Evolutionary conservation across 352 stramenopile species (phyloP).

Genomic region (Pythium insidiosum): DNA sequence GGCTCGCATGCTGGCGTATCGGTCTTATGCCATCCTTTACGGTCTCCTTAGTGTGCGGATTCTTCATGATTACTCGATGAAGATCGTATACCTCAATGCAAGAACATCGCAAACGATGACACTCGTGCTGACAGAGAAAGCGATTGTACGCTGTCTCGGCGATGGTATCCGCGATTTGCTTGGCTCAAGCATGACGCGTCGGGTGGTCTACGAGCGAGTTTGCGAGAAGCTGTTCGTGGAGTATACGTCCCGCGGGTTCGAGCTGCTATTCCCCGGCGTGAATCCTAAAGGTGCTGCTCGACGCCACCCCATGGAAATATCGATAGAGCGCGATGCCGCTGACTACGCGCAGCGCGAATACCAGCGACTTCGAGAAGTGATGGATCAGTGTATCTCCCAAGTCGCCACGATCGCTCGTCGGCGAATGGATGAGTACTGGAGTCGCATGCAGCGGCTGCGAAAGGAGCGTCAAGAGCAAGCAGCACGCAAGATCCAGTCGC

Average conservation of each 20-base stretch:
- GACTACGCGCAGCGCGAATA: slow-evolving; percentile 10
- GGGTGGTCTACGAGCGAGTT: slow-evolving; percentile 13
- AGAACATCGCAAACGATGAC: slow-evolving; percentile 2
- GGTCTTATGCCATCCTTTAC: slow-evolving; percentile 23
- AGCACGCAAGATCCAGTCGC: slow-evolving; percentile 16
- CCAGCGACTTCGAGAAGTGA: background rate
- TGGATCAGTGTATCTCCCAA: slow-evolving; percentile 14
- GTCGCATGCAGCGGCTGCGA: background rate
- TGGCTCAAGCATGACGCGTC: slow-evolving; percentile 2
- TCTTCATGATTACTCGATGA: slow-evolving; percentile 16
- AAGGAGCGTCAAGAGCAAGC: slow-evolving; percentile 15
- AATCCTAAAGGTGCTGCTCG: slow-evolving; percentile 18
- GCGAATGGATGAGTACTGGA: slow-evolving; percentile 16
- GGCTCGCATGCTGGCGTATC: slow-evolving; percentile 22
- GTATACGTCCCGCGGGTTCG: slow-evolving; percentile 33
- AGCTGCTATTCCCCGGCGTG: slow-evolving; percentile 30
- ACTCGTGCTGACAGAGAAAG: slow-evolving; percentile 7
- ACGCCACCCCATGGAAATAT: slow-evolving; percentile 18
- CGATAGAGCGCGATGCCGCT: slow-evolving; percentile 5
- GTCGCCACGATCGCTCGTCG: slow-evolving; percentile 8
- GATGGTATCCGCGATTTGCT: slow-evolving; percentile 11
- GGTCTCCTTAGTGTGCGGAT: slow-evolving; percentile 22
- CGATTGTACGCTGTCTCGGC: slow-evolving; percentile 7
- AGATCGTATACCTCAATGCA: slow-evolving; percentile 16
- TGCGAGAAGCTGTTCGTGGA: slow-evolving; percentile 31